A percentile compares a stretch with the other conserved stretches of the same genome.
Evolutionary conservation across 2,329 filamentous ascomycete genomes (phyloP).

Genomic region (Dothideomycetidae sp.): DNA sequence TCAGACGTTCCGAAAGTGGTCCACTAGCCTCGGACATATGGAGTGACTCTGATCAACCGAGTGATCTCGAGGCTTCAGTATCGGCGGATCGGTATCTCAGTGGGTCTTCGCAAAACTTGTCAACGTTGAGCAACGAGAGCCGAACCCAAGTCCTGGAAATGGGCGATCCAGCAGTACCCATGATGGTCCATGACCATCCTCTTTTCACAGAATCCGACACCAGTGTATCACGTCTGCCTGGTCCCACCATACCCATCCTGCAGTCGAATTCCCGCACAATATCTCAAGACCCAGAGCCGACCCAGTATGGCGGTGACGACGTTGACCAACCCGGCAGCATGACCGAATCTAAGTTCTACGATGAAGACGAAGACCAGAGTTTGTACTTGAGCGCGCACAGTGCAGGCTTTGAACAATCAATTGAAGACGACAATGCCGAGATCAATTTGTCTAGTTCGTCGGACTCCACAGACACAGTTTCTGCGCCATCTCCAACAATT

Average conservation of each 20-base stretch:
- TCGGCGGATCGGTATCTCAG: conserved; percentile 4
- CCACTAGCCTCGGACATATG: conserved; percentile 19
- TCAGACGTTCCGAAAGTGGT: conserved; percentile 18
- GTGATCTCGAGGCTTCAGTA: conserved; percentile 19
- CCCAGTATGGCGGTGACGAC: neutral
- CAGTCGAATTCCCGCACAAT: too few species aligned
- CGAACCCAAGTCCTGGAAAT: neutral
- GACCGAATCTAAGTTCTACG: conserved; percentile 52
- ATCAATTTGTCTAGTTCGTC: too few species aligned
- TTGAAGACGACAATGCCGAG: neutral
- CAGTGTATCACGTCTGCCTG: too few species aligned
- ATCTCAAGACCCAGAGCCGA: too few species aligned
- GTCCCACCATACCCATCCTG: too few species aligned
- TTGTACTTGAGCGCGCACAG: conserved; percentile 67
- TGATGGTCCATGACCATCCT: neutral
- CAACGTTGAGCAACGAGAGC: neutral
- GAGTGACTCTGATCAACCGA: conserved; percentile 20
- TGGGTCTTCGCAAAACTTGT: conserved; percentile 1
- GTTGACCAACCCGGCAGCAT: conserved; percentile 15
- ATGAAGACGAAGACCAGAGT: conserved; percentile 67
- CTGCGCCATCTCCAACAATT: too few species aligned
- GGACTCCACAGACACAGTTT: too few species aligned
- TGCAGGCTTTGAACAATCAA: conserved; percentile 1
- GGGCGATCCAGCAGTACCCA: neutral
- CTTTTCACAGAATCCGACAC: neutral